Conservation (phyloP, 2,329 filamentous ascomycete genomes). For the Septoria petroselini region DNA sequence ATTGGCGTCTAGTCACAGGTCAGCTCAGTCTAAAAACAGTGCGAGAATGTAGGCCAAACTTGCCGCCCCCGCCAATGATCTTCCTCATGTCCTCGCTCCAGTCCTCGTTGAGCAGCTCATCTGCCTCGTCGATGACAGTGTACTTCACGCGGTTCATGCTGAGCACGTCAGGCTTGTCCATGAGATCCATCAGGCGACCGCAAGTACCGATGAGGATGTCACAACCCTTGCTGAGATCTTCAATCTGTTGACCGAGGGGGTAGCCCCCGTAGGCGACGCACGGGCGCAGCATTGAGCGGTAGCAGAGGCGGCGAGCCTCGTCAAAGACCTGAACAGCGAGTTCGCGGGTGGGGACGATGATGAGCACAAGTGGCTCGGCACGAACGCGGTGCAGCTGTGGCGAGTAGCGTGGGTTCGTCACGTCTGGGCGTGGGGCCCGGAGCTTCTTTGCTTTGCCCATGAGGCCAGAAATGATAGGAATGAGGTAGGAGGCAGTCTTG, state of each 20-base stretch:
- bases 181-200: conserved; percentile 81
- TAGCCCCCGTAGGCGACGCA: conserved; percentile 86
- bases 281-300: conserved; percentile 89
- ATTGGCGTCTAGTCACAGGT: conserved; percentile 60
- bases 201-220: conserved; percentile 87
- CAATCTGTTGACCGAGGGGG: conserved; percentile 65
- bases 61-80: conserved; percentile 79
- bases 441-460: conserved; percentile 96
- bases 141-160: conserved; percentile 74
- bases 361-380: conserved; percentile 82
- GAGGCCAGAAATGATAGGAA: conserved; percentile 82
- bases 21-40: conserved; percentile 18
- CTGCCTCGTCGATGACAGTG: conserved; percentile 86
- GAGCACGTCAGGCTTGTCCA: conserved; percentile 65
- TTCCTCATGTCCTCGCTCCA: conserved; percentile 74
- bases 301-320: conserved; percentile 87
- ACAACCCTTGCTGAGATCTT: conserved; percentile 76
- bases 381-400: conserved; percentile 54
- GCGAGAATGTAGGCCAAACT: conserved; percentile 36
- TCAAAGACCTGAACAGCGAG: conserved; percentile 93
- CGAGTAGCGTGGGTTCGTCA: conserved; percentile 46
- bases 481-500: conserved; percentile 89
- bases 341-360: conserved; percentile 85
- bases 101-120: conserved; percentile 77
- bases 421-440: conserved; percentile 70